These are phyloP conservation scores for Dalechampia spathulata DNA, from an alignment of 441 rosid species.

Conservation along the genomic window DNA sequence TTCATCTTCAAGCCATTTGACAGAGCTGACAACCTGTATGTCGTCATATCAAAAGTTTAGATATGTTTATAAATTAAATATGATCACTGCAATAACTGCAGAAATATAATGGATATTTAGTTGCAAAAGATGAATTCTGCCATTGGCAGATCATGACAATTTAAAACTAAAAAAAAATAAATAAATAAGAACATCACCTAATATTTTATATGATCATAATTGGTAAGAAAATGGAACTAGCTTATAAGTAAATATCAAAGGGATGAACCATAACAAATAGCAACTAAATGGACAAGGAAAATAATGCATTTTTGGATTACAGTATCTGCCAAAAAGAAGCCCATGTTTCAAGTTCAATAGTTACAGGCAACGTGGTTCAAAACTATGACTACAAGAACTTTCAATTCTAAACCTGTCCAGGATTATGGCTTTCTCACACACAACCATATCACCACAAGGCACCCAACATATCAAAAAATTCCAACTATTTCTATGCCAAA, in stretches of 20 bases:
- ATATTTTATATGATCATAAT: not conserved
- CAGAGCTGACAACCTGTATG: constrained; percentile 89
- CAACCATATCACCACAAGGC: not conserved
- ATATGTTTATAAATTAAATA: constrained; percentile 9
- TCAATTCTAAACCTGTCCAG: not conserved
- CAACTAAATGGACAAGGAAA: no score
- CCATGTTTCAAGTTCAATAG: not conserved
- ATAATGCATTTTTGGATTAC: not conserved
- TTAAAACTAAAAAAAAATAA: not conserved
- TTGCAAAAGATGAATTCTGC: not conserved
- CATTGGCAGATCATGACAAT: constrained; percentile 2
- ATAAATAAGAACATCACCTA: no score
- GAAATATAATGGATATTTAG: not conserved
- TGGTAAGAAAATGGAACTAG: not conserved
- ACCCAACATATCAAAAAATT: not conserved
- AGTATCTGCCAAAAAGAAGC: not conserved
- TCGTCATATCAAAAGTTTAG: constrained; percentile 9
- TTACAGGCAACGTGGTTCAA: not conserved
- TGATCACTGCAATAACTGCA: constrained; percentile 4
- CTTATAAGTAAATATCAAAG: no score
- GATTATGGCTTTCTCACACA: not conserved
- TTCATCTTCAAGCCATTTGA: constrained; percentile 99
- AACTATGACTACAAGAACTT: not conserved
- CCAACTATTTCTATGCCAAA: not conserved
- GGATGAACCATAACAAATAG: no score